Conservation (phyloP, 352 stramenopile species). For the Phytophthora constricta region DNA sequence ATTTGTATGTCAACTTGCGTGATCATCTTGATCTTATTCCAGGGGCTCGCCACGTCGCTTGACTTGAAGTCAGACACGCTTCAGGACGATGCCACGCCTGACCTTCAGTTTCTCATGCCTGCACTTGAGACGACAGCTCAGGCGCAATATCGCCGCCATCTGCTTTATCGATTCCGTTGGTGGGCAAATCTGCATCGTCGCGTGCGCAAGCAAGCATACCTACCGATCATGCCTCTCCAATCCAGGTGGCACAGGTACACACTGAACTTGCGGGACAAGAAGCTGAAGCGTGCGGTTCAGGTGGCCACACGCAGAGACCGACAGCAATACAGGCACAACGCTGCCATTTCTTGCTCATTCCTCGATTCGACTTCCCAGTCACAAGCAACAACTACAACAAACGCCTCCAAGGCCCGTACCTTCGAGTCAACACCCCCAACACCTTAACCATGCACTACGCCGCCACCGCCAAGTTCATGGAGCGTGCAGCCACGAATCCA, state of each 20-base stretch:
- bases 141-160: background rate
- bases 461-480: slow-evolving; percentile 23
- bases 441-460: slow-evolving; percentile 14
- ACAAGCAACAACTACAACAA: background rate
- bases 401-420: background rate
- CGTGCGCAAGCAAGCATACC: background rate
- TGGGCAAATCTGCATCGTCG: background rate
- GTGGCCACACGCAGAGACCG: too few species aligned
- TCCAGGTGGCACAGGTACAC: too few species aligned
- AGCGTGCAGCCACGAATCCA: slow-evolving; percentile 9
- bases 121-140: too few species aligned
- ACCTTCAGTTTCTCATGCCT: background rate
- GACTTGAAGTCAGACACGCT: too few species aligned
- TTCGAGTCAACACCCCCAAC: background rate
- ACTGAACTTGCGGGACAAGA: background rate
- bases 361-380: slow-evolving; percentile 7
- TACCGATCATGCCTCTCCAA: too few species aligned
- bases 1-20: too few species aligned
- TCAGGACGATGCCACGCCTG: background rate
- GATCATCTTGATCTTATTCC: too few species aligned
- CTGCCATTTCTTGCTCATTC: too few species aligned
- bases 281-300: too few species aligned
- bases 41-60: too few species aligned
- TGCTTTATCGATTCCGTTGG: too few species aligned
- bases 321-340: too few species aligned